A percentile compares a stretch with the other conserved stretches of the same genome.
Evolutionary conservation across 2,329 filamentous ascomycete genomes (phyloP).

Genomic region (Trichoderma koningii): DNA sequence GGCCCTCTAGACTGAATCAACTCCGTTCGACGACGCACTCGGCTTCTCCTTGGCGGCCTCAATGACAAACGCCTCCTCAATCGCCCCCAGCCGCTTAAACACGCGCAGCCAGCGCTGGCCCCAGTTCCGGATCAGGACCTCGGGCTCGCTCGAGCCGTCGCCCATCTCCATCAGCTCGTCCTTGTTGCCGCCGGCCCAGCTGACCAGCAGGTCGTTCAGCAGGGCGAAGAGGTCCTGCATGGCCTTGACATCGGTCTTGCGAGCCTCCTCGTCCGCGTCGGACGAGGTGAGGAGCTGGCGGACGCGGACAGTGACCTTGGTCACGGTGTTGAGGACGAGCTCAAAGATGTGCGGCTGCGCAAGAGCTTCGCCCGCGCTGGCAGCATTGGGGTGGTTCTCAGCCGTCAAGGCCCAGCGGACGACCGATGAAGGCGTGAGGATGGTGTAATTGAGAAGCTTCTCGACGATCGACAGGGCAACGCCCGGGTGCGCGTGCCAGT

Average conservation of each 20-base stretch:
- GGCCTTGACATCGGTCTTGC: slow-evolving; percentile 67
- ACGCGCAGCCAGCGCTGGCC: slow-evolving; percentile 83
- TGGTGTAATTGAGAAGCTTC: slow-evolving; percentile 96
- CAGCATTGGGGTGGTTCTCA: slow-evolving; percentile 50
- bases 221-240: slow-evolving; percentile 79
- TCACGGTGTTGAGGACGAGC: slow-evolving; percentile 83
- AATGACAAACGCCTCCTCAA: slow-evolving; percentile 72
- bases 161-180: slow-evolving; percentile 73
- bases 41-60: slow-evolving; percentile 39
- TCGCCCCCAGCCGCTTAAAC: slow-evolving; percentile 76
- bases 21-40: slow-evolving; percentile 22
- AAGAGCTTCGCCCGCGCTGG: slow-evolving; percentile 64
- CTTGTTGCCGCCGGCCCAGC: slow-evolving; percentile 71
- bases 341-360: slow-evolving; percentile 80
- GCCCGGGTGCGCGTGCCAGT: slow-evolving; percentile 91
- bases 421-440: slow-evolving; percentile 81
- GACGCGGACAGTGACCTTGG: slow-evolving; percentile 85
- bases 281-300: slow-evolving; percentile 73
- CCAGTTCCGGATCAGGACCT: slow-evolving; percentile 74
- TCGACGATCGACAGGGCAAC: slow-evolving; percentile 91
- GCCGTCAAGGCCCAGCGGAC: slow-evolving; percentile 83
- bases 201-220: slow-evolving; percentile 75
- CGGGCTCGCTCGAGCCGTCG: slow-evolving; percentile 59
- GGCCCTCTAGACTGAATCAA: slow-evolving; percentile 21
- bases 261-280: slow-evolving; percentile 64